These are phyloP conservation scores for Colletotrichum sp. DNA, from an alignment of 2,329 filamentous ascomycete genomes.

Conservation along the genomic window DNA sequence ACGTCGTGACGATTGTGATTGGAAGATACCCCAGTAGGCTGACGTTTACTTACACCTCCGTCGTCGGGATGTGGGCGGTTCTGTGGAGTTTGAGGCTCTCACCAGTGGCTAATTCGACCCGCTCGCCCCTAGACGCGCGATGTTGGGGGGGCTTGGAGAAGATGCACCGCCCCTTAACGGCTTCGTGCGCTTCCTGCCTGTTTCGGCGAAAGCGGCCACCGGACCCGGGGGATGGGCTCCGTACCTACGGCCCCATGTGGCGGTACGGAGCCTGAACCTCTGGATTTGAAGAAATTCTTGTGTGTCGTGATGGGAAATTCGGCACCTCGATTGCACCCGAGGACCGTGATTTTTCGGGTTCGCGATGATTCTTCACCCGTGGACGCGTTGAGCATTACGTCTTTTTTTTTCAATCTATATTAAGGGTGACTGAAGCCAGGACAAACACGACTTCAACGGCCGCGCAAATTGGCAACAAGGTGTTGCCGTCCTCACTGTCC, in stretches of 20 bases:
- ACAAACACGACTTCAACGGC: neutral
- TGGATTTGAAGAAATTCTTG: neutral
- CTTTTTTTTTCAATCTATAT: neutral
- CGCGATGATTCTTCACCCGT: neutral
- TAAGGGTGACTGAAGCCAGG: fast-evolving
- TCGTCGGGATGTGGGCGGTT: neutral
- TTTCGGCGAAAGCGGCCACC: neutral
- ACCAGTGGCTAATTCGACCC: neutral
- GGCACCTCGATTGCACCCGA: neutral
- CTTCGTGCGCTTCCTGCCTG: neutral
- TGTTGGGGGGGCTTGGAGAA: neutral
- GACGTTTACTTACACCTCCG: neutral
- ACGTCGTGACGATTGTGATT: neutral
- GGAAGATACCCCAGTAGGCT: neutral
- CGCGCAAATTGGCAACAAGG: fast-evolving
- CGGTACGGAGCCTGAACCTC: neutral
- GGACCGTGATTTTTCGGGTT: neutral
- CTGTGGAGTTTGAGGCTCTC: neutral
- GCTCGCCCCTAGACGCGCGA: neutral
- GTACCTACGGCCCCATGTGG: neutral
- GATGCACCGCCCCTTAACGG: neutral
- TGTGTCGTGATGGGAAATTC: neutral
- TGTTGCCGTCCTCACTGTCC: fast-evolving
- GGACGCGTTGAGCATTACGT: neutral
- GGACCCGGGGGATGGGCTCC: neutral